Base-by-base conservation (phyloP, 2,329 filamentous ascomycete species). In the Cryphonectria japonica region DNA sequence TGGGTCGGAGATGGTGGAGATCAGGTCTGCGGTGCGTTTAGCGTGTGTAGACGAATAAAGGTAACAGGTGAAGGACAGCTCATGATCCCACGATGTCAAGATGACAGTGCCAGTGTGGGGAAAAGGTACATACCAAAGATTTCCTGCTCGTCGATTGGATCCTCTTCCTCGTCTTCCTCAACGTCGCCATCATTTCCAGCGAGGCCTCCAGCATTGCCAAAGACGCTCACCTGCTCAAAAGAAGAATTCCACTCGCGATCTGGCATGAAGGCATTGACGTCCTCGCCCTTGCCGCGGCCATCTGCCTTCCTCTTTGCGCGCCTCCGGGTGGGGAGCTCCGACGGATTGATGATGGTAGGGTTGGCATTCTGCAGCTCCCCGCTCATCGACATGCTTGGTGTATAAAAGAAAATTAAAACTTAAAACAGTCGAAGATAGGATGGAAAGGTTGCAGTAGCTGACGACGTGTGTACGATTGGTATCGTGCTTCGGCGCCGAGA, bases 61-160 rank as follows among this genome's bases (percentile, higher is more conserved):
- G 32, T 16, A 39, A 34, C 7, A 54, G 26, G 46, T 9, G 19
- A 16, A 29, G 32, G 50, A 52, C 6, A 5, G 13, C 3, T 29
- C 32, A 8, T 19, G 57, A 37, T 8, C 16, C 19, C 26, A 57
- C 29, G 1, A n/a, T 13, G n/a, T 14, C 52, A 57, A 29, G 26
- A 29, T 4, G 52, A 29, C 26, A 37, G 8, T 8, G 32, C 60
- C 32, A 5, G 22, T n/a, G 46, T 50, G 19, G 60, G 41, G 7
- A 34, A 7, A 16, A 4, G n/a, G 3, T 5, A 41, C 71, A 41
- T 64, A 96, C 94, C 94, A 79, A 95, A 99, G 59, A 99, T 95
- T 82, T 99, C 96, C 81, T 98, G 96, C 80, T 97, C 93, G 79
- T 99, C 96, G 75, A 99, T 97, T 70, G 93, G 92, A 76, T 98